Percentiles rank a stretch among this genome's conserved stretches.
Conservation (phyloP, 768 basidiomycete species). For the Suillus ampliporus region DNA sequence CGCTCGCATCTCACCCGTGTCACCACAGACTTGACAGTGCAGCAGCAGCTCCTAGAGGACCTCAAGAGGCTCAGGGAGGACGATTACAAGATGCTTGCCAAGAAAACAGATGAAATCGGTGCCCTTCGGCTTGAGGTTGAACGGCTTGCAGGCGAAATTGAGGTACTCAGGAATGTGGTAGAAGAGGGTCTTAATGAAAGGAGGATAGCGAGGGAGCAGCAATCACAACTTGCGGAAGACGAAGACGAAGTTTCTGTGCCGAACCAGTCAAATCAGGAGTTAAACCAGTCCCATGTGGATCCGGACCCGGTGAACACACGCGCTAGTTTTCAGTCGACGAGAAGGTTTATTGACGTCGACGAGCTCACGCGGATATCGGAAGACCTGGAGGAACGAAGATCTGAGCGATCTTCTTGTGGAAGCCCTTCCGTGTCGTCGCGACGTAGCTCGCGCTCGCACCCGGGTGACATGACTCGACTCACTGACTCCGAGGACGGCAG, state of each 20-base stretch:
- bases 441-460: conserved; percentile 9
- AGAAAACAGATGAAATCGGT: conserved; percentile 71
- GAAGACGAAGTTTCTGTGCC: conserved; percentile 13
- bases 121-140: conserved; percentile 79
- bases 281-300: conserved; percentile 18
- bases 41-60: conserved; percentile 71
- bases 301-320: conserved; percentile 17
- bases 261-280: conserved; percentile 5
- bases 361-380: conserved; percentile 67
- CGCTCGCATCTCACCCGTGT: conserved; percentile 78
- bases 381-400: conserved; percentile 71
- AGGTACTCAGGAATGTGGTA: conserved; percentile 84
- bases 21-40: conserved; percentile 78
- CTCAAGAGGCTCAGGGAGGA: conserved; percentile 66
- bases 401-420: conserved; percentile 45
- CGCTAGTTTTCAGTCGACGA: conserved; percentile 12
- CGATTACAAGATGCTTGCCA: conserved; percentile 59
- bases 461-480: conserved; percentile 7
- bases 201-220: conserved; percentile 55
- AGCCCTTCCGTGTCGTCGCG: conserved; percentile 28
- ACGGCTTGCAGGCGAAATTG: conserved; percentile 82
- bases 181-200: conserved; percentile 86
- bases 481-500: not conserved
- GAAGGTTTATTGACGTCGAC: conserved; percentile 56
- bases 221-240: conserved; percentile 15